Evolutionary conservation across 345 rosid genomes (phyloP).

Genomic region (Arabidopsis thaliana): DNA sequence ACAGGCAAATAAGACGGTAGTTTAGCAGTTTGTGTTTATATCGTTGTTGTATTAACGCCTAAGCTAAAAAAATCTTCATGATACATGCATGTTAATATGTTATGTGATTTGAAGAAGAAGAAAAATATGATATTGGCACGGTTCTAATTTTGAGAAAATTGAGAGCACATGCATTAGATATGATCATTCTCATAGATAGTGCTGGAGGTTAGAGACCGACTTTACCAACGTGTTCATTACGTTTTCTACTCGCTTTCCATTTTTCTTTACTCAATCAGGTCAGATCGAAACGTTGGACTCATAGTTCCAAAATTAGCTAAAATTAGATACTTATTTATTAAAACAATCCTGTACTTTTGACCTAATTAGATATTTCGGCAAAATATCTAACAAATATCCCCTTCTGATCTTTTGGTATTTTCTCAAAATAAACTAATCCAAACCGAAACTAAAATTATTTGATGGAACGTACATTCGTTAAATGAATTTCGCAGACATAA

Average conservation of each 20-base stretch:
- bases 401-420: neutral
- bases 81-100: neutral
- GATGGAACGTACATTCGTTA: neutral
- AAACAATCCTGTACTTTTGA: constrained; percentile 6
- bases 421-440: neutral
- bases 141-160: neutral
- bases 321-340: constrained; percentile 24
- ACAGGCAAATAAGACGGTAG: neutral
- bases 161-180: constrained; percentile 8
- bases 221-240: constrained; percentile 8
- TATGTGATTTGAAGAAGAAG: neutral
- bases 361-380: constrained; percentile 34
- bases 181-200: constrained; percentile 15
- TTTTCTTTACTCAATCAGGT: constrained; percentile 3
- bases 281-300: constrained; percentile 4
- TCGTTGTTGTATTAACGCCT: neutral
- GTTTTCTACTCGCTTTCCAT: constrained; percentile 16
- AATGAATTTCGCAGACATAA: neutral
- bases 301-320: constrained; percentile 27
- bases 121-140: neutral
- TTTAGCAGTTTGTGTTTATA: neutral
- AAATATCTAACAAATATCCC: constrained; percentile 33
- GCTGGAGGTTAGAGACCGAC: constrained; percentile 29
- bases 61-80: neutral
- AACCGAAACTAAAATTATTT: neutral